Conservation (phyloP, 495 filamentous ascomycete genomes). For the Xylaria bambusicola region DNA sequence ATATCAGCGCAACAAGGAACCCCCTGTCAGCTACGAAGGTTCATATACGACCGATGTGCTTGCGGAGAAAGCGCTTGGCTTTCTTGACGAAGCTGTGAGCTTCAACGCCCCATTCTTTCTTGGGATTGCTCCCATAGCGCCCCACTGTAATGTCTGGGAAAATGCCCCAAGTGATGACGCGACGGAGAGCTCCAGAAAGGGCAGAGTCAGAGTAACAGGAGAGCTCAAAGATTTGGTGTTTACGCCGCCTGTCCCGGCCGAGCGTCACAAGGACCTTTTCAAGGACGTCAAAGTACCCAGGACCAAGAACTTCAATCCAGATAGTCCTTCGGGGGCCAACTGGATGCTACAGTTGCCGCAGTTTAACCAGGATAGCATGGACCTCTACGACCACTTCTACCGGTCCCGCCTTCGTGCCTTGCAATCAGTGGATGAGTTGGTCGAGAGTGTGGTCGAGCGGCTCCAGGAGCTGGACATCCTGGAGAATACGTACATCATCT, state of each 20-base stretch:
- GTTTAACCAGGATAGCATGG: too few relatives aligned
- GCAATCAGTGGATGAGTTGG: constrained; percentile 59
- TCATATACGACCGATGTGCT: constrained; percentile 55
- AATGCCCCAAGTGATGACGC: too few relatives aligned
- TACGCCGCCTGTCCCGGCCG: not conserved
- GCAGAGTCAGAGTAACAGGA: too few relatives aligned
- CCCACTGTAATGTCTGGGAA: too few relatives aligned
- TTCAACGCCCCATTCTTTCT: constrained; percentile 58
- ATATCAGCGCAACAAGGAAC: too few relatives aligned
- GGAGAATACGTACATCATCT: constrained; percentile 58
- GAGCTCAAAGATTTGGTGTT: too few relatives aligned
- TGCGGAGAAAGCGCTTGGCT: constrained; percentile 53
- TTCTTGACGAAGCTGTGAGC: too few relatives aligned
- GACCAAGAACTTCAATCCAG: constrained; percentile 37
- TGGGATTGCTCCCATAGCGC: constrained; percentile 55
- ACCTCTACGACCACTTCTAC: constrained; percentile 44
- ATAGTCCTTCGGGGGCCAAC: too few relatives aligned
- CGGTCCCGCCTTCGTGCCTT: constrained; percentile 53
- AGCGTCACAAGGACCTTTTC: constrained; percentile 35
- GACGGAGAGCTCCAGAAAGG: too few relatives aligned
- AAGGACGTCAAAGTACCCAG: constrained; percentile 36
- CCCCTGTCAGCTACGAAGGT: constrained; percentile 43
- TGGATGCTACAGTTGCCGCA: too few relatives aligned
- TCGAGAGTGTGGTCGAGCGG: constrained; percentile 47
- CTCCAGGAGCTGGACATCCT: constrained; percentile 48